Base-by-base conservation (phyloP, 805 yeast species). In the Metschnikowia vanudenii region DNA sequence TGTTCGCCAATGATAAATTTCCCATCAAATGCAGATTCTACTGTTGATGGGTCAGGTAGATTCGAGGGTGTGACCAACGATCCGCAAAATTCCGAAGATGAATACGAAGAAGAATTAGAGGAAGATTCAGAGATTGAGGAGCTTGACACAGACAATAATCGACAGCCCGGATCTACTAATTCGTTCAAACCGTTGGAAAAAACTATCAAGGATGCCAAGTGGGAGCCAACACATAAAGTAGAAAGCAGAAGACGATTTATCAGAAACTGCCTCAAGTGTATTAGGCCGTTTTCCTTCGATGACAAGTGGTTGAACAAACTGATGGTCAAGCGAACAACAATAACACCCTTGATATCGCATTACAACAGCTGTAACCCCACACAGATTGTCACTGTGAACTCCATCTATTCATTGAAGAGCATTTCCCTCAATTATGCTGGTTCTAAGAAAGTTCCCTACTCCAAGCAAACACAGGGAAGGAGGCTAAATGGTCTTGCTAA, bases 241-340 rank as follows among this genome's bases (percentile, higher is more conserved):
- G 61, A 53, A 22, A 63, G 64, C 49, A 60, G 68, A 39, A 63
- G 73, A 26, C 77, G 75, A 49, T 68, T 66, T 50, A 67, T 76
- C 36, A 69, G 76, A 38, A 80, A 80, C 57, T 74, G 82, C 14
- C 58, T 81, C 29, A 72, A 84, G 39, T 81, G 87, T 52, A 77
- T 81, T 20, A 77, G 72, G 53, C 77, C 83, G 3, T 65, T 81
- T 43, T 67, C 74, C 1, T 68, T 69, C 50, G 79, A 76, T 37
- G 82, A 80, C 36, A 53, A 69, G 8, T 81, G 86, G 85, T 62
- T 74, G 18, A 78, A 80, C 37, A 77, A 71, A 54, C 58, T 68
- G 26, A 53, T 78, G 17, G 70, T 74, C 28, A 69, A 69, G 49
- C 72, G 74, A 2, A 60, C 73, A 2, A 51, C 62, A 4, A 46